These are phyloP conservation scores for Venturia aucupariae DNA, from an alignment of 2,329 filamentous ascomycete species.

Conservation along the genomic window DNA sequence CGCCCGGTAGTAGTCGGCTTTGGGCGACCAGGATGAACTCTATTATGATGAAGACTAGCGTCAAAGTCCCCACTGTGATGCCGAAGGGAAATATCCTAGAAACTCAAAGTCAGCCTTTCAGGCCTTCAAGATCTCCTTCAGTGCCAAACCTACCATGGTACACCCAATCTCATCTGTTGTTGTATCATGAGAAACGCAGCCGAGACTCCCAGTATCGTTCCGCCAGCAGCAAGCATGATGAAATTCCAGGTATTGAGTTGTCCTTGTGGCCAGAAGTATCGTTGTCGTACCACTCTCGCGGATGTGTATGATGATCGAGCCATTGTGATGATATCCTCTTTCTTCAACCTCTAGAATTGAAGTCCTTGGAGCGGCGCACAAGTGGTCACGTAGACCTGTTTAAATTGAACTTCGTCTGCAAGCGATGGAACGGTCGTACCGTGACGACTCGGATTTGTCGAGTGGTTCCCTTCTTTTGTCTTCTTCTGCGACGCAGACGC, in stretches of 20 bases:
- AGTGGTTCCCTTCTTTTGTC: not conserved
- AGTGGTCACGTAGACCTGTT: not conserved
- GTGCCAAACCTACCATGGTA: slow-evolving; percentile 45
- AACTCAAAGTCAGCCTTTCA: slow-evolving; percentile 9
- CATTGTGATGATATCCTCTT: not conserved
- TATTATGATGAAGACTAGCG: slow-evolving; percentile 49
- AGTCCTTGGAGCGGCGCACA: not conserved
- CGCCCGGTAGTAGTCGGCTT: slow-evolving; percentile 47
- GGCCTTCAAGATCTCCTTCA: too few species aligned
- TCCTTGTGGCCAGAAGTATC: slow-evolving; percentile 55
- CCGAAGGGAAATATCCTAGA: slow-evolving; percentile 56
- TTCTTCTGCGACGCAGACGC: not conserved
- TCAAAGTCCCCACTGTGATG: slow-evolving; percentile 47
- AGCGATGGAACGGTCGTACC: not conserved
- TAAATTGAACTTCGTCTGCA: not conserved
- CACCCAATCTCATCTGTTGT: slow-evolving; percentile 43
- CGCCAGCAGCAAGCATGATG: slow-evolving; percentile 49
- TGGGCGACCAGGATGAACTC: slow-evolving; percentile 48
- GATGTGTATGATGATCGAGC: slow-evolving; percentile 4
- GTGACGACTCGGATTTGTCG: not conserved
- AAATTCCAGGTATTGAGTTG: slow-evolving; percentile 58
- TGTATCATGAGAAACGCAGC: slow-evolving; percentile 52
- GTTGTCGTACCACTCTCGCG: slow-evolving; percentile 7
- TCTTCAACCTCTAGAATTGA: not conserved
- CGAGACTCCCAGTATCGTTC: slow-evolving; percentile 50